Evolutionary conservation across 1,284 basidiomycete species (phyloP).

Genomic region (Fomitopsis pinicola): DNA sequence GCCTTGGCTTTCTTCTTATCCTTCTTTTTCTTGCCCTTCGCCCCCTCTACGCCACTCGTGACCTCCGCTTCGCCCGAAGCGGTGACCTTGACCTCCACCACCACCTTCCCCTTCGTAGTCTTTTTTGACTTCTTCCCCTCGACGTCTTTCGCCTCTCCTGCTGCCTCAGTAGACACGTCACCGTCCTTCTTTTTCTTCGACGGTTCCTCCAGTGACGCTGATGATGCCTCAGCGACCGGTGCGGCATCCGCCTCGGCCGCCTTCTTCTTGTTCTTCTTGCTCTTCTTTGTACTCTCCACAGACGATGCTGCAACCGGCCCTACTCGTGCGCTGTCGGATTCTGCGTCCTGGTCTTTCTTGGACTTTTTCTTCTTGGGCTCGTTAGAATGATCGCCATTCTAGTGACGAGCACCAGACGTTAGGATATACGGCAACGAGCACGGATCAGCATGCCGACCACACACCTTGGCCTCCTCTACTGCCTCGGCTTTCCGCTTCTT

Average conservation of each 20-base stretch:
- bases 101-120: conserved; percentile 19
- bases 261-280: conserved; percentile 19
- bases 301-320: conserved; percentile 3
- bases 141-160: conserved; percentile 4
- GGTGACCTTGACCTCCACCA: background rate
- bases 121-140: conserved; percentile 22
- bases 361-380: conserved; percentile 26
- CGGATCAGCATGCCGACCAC: background rate
- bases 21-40: conserved; percentile 15
- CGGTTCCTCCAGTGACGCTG: conserved; percentile 19
- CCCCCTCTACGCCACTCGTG: conserved; percentile 12
- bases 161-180: conserved; percentile 6
- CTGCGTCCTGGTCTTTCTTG: conserved; percentile 13
- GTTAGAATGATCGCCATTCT: conserved; percentile 8
- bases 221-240: conserved; percentile 5
- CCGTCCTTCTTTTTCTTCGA: conserved; percentile 24
- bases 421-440: background rate
- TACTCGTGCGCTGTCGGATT: conserved; percentile 6
- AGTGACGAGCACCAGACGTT: background rate
- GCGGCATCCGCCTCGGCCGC: conserved; percentile 1
- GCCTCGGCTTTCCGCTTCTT: conserved; percentile 19
- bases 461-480: background rate
- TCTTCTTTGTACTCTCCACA: conserved; percentile 8
- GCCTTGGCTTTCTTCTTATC: conserved; percentile 26
- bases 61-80: conserved; percentile 13